Base-by-base conservation (phyloP, 2,329 filamentous ascomycete genomes). In the Aspergillus sp. region DNA sequence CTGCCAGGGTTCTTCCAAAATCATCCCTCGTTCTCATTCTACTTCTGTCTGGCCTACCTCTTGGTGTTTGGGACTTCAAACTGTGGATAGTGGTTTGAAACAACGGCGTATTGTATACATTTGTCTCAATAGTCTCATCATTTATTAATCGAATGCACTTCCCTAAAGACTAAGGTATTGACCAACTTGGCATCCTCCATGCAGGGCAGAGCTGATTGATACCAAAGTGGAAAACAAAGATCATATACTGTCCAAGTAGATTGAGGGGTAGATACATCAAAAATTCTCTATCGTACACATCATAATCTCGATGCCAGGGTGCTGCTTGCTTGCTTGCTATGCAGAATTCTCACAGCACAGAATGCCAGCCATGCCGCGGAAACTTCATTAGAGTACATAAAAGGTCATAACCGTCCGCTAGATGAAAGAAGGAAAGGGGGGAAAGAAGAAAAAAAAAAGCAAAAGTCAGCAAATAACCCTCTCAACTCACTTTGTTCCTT, bases 281-380 rank as follows among this genome's bases (percentile, higher is more conserved):
- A 18, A 20, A 24, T 14, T 24, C 31, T 55, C 31, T 62, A 62
- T 62, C 55, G 49, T 62, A 62, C 59, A 63, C 46, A 50, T 58
- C 62, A 52, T 63, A 39, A 63, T 49, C 16, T 20, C 29, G 39
- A 45, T 39, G 16, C 29, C 31, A 14, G 26, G 6, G 18, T 29
- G 26, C 26, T 29, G 26, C 26, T 29, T 32, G 36, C 36, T 42
- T 29, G 26, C 26, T 29, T 32, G 36, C 36, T 42, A 42, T 42
- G 36, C 36, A 42, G 14, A n/a, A 16, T 42, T 16, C 6, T 42
- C 36, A 42, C 36, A 42, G 14, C n/a, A 18, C 20, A 9, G 31
- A 10, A 16, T 39, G 26, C 31, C 16, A 24, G 31, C 18, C 50
- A 52, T 36, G 50, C 6, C 36, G 14, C 36, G 6, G 4, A 39